Evolutionary conservation across 225 moss, liverwort and hornwort species (phyloP).

Genomic region (Straminergon stramineum): DNA sequence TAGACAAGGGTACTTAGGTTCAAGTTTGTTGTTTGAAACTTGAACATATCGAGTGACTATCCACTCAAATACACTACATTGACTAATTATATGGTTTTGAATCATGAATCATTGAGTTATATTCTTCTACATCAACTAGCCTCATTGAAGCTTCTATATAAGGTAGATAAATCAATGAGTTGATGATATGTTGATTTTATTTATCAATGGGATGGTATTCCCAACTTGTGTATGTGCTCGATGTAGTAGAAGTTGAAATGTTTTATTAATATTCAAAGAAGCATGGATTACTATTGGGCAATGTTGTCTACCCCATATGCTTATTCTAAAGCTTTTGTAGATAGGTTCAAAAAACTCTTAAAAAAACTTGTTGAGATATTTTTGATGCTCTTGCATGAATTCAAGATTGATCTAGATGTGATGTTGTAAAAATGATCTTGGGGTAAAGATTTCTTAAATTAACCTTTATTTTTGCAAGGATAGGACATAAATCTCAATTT

Average conservation of each 20-base stretch:
- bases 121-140: not conserved
- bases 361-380: not conserved
- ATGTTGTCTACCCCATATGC: not conserved
- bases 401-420: rapidly evolving
- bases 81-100: rapidly evolving
- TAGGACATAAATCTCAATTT: not conserved
- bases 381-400: not conserved
- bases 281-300: not conserved
- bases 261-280: not conserved
- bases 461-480: not conserved
- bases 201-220: not conserved
- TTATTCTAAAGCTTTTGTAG: not conserved
- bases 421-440: not conserved
- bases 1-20: not conserved
- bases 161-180: not conserved
- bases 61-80: not conserved
- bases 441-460: no score
- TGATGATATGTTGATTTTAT: not conserved
- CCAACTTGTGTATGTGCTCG: not conserved
- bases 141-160: not conserved
- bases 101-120: not conserved
- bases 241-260: not conserved
- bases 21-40: not conserved
- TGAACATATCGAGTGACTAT: not conserved
- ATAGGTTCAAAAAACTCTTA: not conserved